Conservation (phyloP, 495 filamentous ascomycete genomes). For the Penicillium pulvis region DNA sequence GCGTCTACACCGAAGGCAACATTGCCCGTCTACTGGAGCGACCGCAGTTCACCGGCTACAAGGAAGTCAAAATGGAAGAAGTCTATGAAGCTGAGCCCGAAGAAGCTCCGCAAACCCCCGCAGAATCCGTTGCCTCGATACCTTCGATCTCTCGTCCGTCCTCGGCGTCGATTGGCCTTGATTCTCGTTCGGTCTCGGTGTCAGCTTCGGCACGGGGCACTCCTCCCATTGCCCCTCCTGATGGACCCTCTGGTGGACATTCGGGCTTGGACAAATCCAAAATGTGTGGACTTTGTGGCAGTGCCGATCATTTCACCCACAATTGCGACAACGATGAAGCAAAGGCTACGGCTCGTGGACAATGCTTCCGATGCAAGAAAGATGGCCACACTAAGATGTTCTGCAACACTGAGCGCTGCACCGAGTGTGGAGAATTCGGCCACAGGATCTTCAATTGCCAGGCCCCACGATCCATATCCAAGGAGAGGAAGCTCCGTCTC, state of each 20-base stretch:
- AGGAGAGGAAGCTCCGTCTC: constrained; percentile 36
- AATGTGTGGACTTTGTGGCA: constrained; percentile 51
- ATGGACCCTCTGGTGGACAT: constrained; percentile 48
- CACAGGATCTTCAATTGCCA: constrained; percentile 41
- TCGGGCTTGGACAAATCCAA: constrained; percentile 46
- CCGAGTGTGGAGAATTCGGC: constrained; percentile 50
- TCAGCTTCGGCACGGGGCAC: constrained; percentile 31
- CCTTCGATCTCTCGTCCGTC: constrained; percentile 32
- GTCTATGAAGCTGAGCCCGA: constrained; percentile 17
- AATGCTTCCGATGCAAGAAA: constrained; percentile 48
- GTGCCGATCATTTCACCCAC: constrained; percentile 46
- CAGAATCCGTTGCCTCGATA: constrained; percentile 12
- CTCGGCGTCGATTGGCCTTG: constrained; percentile 26
- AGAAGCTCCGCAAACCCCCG: constrained; percentile 8
- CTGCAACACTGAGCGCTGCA: constrained; percentile 47
- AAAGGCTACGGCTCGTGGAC: constrained; percentile 35
- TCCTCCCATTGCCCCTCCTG: constrained; percentile 26
- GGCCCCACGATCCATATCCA: constrained; percentile 34
- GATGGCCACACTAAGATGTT: constrained; percentile 38
- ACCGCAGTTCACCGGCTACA: constrained; percentile 51
- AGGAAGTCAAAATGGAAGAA: constrained; percentile 53
- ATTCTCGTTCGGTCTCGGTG: constrained; percentile 28
- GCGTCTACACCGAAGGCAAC: constrained; percentile 76
- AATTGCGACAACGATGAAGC: constrained; percentile 52
- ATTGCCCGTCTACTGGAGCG: constrained; percentile 50